phyloP scores from a whole-genome alignment of 164 flowering plant species.

The Malania oleifera region DNA sequence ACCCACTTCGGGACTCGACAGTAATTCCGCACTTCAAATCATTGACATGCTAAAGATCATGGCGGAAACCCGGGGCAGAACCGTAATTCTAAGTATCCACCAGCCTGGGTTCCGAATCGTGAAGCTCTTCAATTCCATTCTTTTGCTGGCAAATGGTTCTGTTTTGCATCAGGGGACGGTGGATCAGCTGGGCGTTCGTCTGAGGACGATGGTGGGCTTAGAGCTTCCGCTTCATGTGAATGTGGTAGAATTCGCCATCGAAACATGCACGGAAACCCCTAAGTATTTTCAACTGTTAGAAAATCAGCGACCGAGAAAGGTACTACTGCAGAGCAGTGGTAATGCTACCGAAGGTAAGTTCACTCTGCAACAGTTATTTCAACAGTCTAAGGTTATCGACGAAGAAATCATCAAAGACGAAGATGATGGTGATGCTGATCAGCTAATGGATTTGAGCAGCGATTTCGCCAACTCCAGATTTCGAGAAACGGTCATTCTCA shows the following conservation, averaged over 20 bases:
- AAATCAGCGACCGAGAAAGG: no score
- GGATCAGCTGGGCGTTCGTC: conserved; percentile 45
- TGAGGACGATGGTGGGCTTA: conserved; percentile 53
- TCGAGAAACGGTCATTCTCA: conserved; percentile 53
- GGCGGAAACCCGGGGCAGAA: conserved; percentile 75
- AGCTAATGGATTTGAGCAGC: conserved; percentile 12
- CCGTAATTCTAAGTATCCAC: conserved; percentile 79
- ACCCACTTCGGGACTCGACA: conserved; percentile 94
- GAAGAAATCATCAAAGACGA: conserved; percentile 25
- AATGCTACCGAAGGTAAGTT: no score
- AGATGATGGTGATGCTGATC: neutral
- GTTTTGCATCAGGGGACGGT: conserved; percentile 78
- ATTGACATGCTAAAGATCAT: conserved; percentile 79
- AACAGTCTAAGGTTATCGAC: conserved; percentile 60
- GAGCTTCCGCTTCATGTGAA: conserved; percentile 69
- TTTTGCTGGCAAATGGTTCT: conserved; percentile 67
- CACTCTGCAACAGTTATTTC: conserved; percentile 82
- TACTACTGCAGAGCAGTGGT: no score
- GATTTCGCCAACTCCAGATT: conserved; percentile 61
- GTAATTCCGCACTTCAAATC: conserved; percentile 82
- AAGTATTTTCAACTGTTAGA: no score
- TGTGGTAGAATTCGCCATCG: conserved; percentile 80
- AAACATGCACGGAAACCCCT: conserved; percentile 63
- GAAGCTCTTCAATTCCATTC: conserved; percentile 64
- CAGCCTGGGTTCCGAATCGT: conserved; percentile 91